phyloP scores from a whole-genome alignment of 805 yeast species.

The Diddensiella transvaalensis region DNA sequence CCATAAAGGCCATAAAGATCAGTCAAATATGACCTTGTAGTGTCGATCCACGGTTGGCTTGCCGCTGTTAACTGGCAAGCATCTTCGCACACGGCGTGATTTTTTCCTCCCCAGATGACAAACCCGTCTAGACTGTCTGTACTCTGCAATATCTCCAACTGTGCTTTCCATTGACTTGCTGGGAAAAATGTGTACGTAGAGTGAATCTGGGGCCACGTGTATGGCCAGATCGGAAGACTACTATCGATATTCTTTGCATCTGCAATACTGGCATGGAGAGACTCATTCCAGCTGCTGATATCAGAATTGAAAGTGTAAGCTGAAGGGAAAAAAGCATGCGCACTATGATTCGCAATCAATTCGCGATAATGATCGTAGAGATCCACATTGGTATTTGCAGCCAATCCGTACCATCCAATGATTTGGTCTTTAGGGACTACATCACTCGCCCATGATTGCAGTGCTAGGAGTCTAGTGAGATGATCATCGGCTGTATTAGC shows the following conservation, averaged over 20 bases:
- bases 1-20: conserved; percentile 8
- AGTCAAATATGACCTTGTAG: conserved; percentile 7
- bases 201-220: conserved; percentile 15
- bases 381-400: conserved; percentile 4
- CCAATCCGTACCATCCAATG: conserved; percentile 13
- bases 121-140: conserved; percentile 4
- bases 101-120: conserved; percentile 15
- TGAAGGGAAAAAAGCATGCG: conserved; percentile 11
- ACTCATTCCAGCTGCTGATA: conserved; percentile 4
- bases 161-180: conserved; percentile 6
- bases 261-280: conserved; percentile 5
- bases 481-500: conserved; percentile 7
- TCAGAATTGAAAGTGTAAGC: conserved; percentile 8
- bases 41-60: conserved; percentile 10
- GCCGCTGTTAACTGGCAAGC: conserved; percentile 11
- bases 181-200: conserved; percentile 8
- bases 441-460: conserved; percentile 14
- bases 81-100: conserved; percentile 13
- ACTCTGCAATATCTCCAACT: conserved; percentile 5
- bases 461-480: conserved; percentile 2
- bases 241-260: conserved; percentile 1
- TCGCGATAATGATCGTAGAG: conserved; percentile 9
- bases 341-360: conserved; percentile 10
- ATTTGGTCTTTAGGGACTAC: conserved; percentile 9
- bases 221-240: conserved; percentile 13